Percentiles rank a stretch among this genome's conserved stretches.
These are phyloP conservation scores for Pseudonectria foliicola DNA, from an alignment of 2,329 filamentous ascomycete genomes.

Conservation along the genomic window DNA sequence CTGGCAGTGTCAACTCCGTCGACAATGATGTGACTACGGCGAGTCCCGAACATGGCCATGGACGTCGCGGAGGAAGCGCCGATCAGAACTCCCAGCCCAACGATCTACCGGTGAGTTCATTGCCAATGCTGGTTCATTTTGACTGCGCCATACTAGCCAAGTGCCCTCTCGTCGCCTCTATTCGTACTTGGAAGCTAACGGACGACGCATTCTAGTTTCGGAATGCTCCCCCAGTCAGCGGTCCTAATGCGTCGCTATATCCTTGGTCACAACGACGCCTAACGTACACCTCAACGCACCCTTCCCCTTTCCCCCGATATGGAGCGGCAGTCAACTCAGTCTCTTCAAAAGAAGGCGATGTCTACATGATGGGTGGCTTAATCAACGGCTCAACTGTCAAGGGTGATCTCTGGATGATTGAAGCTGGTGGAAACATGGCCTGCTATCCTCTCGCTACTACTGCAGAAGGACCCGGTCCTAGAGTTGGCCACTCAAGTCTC, in stretches of 20 bases:
- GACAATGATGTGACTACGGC: slow-evolving; percentile 49
- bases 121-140: neutral
- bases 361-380: slow-evolving; percentile 95
- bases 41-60: slow-evolving; percentile 59
- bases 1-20: slow-evolving; percentile 70
- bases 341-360: slow-evolving; percentile 91
- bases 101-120: slow-evolving; percentile 36
- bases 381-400: slow-evolving; percentile 95
- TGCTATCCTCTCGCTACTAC: slow-evolving; percentile 91
- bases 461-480: slow-evolving; percentile 86
- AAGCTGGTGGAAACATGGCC: slow-evolving; percentile 77
- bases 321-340: slow-evolving; percentile 90
- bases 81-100: slow-evolving; percentile 39
- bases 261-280: slow-evolving; percentile 91
- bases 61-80: slow-evolving; percentile 45
- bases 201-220: slow-evolving; percentile 36
- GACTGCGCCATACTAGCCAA: neutral
- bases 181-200: too few relatives aligned
- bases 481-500: slow-evolving; percentile 89
- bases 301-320: slow-evolving; percentile 91
- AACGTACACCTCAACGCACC: slow-evolving; percentile 74
- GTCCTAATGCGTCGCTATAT: slow-evolving; percentile 75
- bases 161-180: too few relatives aligned
- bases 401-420: slow-evolving; percentile 96
- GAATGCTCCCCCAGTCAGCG: slow-evolving; percentile 42